Percentiles rank a stretch among this genome's conserved stretches.
These are phyloP conservation scores for Alternaria infectoria DNA, from an alignment of 2,329 filamentous ascomycete genomes.

Conservation along the genomic window DNA sequence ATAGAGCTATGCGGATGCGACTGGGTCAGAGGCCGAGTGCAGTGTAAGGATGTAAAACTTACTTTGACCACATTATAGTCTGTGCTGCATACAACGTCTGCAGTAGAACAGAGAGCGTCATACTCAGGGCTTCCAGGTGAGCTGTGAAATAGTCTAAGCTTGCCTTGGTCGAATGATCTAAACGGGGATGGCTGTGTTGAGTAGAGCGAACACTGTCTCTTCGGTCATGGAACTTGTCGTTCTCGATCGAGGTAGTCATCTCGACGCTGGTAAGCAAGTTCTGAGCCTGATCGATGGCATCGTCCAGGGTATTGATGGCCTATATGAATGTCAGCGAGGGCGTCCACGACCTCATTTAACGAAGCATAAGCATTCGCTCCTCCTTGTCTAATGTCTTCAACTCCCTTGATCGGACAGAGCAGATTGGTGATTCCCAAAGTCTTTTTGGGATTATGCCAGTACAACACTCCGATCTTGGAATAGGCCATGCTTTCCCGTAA, in stretches of 20 bases:
- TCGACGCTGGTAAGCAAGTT: constrained; percentile 38
- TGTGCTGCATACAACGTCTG: constrained; percentile 49
- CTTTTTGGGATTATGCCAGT: neutral
- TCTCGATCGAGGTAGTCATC: constrained; percentile 19
- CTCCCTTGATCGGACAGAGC: neutral
- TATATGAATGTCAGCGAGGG: constrained; percentile 15
- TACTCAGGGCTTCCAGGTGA: constrained; percentile 44
- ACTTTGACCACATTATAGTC: constrained; percentile 49
- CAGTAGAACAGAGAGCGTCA: constrained; percentile 47
- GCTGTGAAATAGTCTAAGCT: constrained; percentile 42
- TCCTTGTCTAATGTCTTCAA: neutral
- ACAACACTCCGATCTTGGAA: neutral
- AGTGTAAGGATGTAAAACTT: constrained; percentile 11
- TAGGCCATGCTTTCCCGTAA: neutral
- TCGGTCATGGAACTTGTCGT: constrained; percentile 6
- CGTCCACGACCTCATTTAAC: neutral
- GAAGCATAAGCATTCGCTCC: neutral
- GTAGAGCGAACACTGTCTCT: constrained; percentile 5
- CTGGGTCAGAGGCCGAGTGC: neutral
- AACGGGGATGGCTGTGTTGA: constrained; percentile 6
- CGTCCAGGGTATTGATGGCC: constrained; percentile 44
- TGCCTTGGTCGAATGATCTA: constrained; percentile 16
- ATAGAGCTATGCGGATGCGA: neutral
- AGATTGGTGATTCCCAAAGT: neutral
- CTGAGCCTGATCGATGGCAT: constrained; percentile 42